These are phyloP conservation scores for Diplodia intermedia DNA, from an alignment of 2,329 filamentous ascomycete species.

Conservation along the genomic window DNA sequence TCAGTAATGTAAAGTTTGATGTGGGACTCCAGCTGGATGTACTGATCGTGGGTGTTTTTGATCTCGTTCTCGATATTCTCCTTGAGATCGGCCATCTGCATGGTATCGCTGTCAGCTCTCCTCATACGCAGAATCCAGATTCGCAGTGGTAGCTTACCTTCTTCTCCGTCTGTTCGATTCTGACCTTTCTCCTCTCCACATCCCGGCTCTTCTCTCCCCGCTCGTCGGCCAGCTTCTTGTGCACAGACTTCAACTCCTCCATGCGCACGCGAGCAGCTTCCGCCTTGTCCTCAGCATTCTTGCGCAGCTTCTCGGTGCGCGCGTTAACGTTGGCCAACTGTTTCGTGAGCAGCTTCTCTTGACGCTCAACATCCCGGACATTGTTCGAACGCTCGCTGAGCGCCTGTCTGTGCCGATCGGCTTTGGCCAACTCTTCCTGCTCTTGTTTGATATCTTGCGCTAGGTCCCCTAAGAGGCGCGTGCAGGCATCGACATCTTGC, in stretches of 20 bases:
- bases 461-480: constrained; percentile 88
- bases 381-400: constrained; percentile 88
- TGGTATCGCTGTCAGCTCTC: neutral
- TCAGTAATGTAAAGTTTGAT: constrained; percentile 98
- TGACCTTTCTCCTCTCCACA: constrained; percentile 88
- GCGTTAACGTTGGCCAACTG: constrained; percentile 87
- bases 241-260: constrained; percentile 83
- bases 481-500: constrained; percentile 84
- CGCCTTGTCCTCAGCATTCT: constrained; percentile 81
- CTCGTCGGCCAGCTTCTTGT: constrained; percentile 83
- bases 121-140: neutral
- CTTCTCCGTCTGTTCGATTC: constrained; percentile 98
- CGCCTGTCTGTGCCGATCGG: constrained; percentile 82
- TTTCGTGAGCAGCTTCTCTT: constrained; percentile 80
- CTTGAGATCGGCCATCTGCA: constrained; percentile 93
- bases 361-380: constrained; percentile 88
- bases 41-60: constrained; percentile 88
- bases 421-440: constrained; percentile 85
- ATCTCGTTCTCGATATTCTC: constrained; percentile 97
- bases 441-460: constrained; percentile 84
- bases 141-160: constrained; percentile 68
- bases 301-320: constrained; percentile 81
- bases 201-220: constrained; percentile 85
- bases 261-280: constrained; percentile 83
- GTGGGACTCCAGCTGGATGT: constrained; percentile 95